Conservation (phyloP, 1,284 basidiomycete species). For the Malassezia yamatoensis region DNA sequence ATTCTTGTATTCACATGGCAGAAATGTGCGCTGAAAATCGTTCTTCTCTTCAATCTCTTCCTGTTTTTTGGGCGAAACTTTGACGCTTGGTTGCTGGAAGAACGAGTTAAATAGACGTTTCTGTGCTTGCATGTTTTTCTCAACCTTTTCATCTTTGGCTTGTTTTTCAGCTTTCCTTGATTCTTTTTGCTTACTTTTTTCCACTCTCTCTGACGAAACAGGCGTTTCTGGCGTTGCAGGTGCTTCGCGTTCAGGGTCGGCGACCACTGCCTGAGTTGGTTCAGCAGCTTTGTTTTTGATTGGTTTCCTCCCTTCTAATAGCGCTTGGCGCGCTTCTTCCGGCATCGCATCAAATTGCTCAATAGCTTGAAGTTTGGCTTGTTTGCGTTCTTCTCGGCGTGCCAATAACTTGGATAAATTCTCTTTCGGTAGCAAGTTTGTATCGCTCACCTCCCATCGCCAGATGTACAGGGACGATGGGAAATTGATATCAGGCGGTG, state of each 20-base stretch:
- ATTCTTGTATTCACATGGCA: constrained; percentile 40
- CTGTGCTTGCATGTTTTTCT: constrained; percentile 35
- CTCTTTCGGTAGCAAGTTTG: constrained; percentile 62
- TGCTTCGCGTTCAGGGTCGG: background rate
- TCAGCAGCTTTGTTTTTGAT: background rate
- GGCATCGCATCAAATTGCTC: constrained; percentile 22
- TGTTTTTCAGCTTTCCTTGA: constrained; percentile 7
- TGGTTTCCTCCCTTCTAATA: constrained; percentile 21
- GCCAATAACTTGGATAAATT: constrained; percentile 58
- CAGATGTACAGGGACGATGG: constrained; percentile 56
- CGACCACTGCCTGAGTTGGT: background rate
- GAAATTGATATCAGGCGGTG: background rate
- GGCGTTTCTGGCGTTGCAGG: constrained; percentile 18
- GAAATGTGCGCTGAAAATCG: constrained; percentile 41
- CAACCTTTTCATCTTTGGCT: constrained; percentile 44
- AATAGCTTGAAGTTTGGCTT: constrained; percentile 51
- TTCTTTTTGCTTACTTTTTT: constrained; percentile 20
- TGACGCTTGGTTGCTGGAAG: constrained; percentile 27
- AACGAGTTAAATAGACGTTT: constrained; percentile 49
- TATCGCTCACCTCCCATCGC: constrained; percentile 71
- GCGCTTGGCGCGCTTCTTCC: constrained; percentile 20
- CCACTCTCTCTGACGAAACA: constrained; percentile 21
- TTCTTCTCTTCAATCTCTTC: constrained; percentile 10
- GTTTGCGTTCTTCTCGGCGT: constrained; percentile 59
- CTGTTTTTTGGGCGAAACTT: constrained; percentile 3